A percentile compares a stretch with the other conserved stretches of the same genome.
These are phyloP conservation scores for Phoenix roebelenii DNA, from an alignment of 176 grass and related monocot species.

Conservation along the genomic window DNA sequence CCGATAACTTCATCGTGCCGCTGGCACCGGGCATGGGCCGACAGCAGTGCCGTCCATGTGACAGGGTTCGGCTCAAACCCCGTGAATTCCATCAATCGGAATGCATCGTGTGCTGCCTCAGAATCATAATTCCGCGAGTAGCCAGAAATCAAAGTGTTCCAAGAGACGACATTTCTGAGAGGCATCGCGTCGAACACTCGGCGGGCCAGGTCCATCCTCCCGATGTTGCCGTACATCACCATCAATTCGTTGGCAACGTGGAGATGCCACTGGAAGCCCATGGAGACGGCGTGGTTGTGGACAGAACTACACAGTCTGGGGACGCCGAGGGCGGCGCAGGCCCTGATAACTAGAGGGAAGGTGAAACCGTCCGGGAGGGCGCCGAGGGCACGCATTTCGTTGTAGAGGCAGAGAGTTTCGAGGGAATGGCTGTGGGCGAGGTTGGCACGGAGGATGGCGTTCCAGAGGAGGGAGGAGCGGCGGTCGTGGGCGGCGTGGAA, in stretches of 20 bases:
- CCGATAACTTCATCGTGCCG: slow-evolving; percentile 29
- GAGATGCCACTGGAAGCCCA: slow-evolving; percentile 34
- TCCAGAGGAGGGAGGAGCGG: slow-evolving; percentile 32
- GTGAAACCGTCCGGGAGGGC: slow-evolving; percentile 47
- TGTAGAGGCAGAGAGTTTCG: slow-evolving; percentile 36
- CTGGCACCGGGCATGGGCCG: slow-evolving; percentile 33
- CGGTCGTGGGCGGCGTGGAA: neutral
- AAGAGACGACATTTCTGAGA: slow-evolving; percentile 22
- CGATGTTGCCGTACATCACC: slow-evolving; percentile 29
- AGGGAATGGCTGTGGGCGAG: slow-evolving; percentile 12
- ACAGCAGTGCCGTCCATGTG: slow-evolving; percentile 53
- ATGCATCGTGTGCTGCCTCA: slow-evolving; percentile 6
- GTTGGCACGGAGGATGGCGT: slow-evolving; percentile 34
- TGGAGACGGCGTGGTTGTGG: slow-evolving; percentile 33
- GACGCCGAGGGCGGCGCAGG: slow-evolving; percentile 1
- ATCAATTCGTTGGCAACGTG: slow-evolving; percentile 43
- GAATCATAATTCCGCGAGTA: slow-evolving; percentile 33
- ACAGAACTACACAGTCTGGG: slow-evolving; percentile 4
- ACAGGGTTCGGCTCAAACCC: slow-evolving; percentile 20
- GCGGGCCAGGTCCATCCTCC: slow-evolving; percentile 11
- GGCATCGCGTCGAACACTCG: slow-evolving; percentile 52
- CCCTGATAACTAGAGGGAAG: slow-evolving; percentile 44
- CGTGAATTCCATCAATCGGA: slow-evolving; percentile 17
- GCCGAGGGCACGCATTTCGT: slow-evolving; percentile 33
- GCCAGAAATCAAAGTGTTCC: slow-evolving; percentile 52